A percentile compares a stretch with the other conserved stretches of the same genome.
Conservation (phyloP, 2,329 filamentous ascomycete species). For the Ceratocystis eucalypticola region DNA sequence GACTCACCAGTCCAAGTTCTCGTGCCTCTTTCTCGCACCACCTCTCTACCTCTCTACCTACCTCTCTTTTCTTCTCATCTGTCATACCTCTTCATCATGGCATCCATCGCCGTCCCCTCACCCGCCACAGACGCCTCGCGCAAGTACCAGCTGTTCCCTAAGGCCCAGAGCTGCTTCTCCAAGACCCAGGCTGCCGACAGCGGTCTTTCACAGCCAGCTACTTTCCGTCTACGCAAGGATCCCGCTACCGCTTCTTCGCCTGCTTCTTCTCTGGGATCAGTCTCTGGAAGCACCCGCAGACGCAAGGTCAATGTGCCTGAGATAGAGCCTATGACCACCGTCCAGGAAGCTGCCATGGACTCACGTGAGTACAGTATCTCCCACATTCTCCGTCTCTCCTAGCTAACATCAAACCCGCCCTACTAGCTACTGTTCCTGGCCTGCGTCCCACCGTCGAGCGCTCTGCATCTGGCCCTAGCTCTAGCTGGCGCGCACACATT, state of each 20-base stretch:
- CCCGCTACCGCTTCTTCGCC: slow-evolving; percentile 34
- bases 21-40: background rate
- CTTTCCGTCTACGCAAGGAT: slow-evolving; percentile 38
- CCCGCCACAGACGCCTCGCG: slow-evolving; percentile 23
- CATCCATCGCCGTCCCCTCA: background rate
- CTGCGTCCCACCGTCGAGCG: slow-evolving; percentile 51
- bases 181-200: slow-evolving; percentile 27
- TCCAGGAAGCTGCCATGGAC: slow-evolving; percentile 54
- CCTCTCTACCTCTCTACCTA: background rate
- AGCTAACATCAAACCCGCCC: slow-evolving; percentile 15
- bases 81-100: background rate
- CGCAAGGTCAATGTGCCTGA: slow-evolving; percentile 53
- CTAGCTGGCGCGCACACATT: slow-evolving; percentile 13
- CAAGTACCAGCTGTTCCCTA: slow-evolving; percentile 50
- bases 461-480: slow-evolving; percentile 35
- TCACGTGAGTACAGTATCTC: slow-evolving; percentile 41
- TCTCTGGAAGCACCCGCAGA: slow-evolving; percentile 36
- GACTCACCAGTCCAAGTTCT: background rate
- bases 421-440: slow-evolving; percentile 51
- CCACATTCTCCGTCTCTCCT: background rate
- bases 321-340: slow-evolving; percentile 53
- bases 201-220: slow-evolving; percentile 27
- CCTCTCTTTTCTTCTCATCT: background rate
- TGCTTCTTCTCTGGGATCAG: slow-evolving; percentile 31
- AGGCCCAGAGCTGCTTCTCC: slow-evolving; percentile 26